Evolutionary conservation across 306 rosid genomes (phyloP).

Genomic region (Albizia julibrissin): DNA sequence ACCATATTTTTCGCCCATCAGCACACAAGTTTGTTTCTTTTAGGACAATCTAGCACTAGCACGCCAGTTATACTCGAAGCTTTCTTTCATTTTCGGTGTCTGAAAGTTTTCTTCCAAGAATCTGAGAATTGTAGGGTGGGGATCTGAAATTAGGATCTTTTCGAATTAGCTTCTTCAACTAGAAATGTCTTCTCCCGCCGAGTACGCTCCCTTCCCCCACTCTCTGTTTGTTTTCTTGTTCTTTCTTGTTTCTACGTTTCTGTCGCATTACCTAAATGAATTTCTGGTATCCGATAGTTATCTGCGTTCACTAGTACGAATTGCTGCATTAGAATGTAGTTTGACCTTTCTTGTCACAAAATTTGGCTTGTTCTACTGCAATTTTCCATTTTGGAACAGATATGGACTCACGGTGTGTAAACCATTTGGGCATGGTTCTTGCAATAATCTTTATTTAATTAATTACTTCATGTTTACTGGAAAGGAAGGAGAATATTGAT

Average conservation of each 20-base stretch:
- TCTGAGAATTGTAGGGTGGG: background rate
- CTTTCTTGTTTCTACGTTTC: background rate
- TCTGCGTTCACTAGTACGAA: background rate
- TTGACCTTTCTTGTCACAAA: background rate
- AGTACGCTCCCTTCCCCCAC: constrained; percentile 52
- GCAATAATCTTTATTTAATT: background rate
- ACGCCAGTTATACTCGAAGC: background rate
- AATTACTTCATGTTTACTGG: background rate
- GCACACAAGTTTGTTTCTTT: background rate
- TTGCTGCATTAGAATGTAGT: background rate
- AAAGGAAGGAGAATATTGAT: background rate
- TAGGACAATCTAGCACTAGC: background rate
- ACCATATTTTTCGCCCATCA: background rate
- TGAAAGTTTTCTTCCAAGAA: background rate
- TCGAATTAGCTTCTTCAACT: background rate
- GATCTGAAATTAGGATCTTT: constrained; percentile 12
- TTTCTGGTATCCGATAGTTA: background rate
- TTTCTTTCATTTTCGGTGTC: background rate
- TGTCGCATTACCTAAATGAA: background rate
- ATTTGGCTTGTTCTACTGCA: background rate
- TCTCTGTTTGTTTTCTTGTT: background rate
- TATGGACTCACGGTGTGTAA: background rate
- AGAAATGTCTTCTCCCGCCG: constrained; percentile 27
- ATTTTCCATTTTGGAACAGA: background rate
- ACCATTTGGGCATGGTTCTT: background rate